Evolutionary conservation across 352 stramenopile genomes (phyloP), one percentile per base, ranked within the genome.

Genomic region (Pythium rishiriense): DNA sequence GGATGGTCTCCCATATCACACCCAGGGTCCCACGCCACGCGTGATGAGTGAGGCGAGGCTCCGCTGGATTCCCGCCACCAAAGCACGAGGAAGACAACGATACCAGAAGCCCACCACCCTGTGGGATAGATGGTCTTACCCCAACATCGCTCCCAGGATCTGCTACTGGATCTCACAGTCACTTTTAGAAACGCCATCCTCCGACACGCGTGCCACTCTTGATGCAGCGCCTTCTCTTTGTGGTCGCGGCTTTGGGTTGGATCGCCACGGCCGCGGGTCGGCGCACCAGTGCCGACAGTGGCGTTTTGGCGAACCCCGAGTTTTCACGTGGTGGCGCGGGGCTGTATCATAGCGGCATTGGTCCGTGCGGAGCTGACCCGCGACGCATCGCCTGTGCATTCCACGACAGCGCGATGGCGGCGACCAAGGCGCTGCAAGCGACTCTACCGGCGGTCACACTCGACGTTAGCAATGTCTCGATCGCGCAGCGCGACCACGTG

Each of bases 401-500:
- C 47, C 26, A 28, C 19, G 58, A 57, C 39, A 29, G 35, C 50
- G 24, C 50, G n/a, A 3, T n/a, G 4, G 21, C 48, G 12, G 3
- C 17, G 37, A 12, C 37, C 9, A 43, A n/a, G 3, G 14, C 37
- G 10, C 10, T 43, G 14, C 37, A 17, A 1, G 37, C 37, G 14
- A 5, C 37, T 12, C 28, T 56, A 5, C 6, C 29, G 0, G 14
- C 2, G n/a, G 31, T 54, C 19, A 41, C 31, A 7, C 47, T 63
- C n/a, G n/a, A 14, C 5, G 29, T 63, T 9, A 45, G 42, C 26
- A 45, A 35, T 24, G 10, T 6, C 3, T 25, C 43, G 25, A 55
- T 63, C 45, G 33, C 33, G 14, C 56, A 63, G 24, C 46, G 55
- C 21, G 45, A 63, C 31, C 45, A n/a, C 9, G 29, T 63, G 2